Base-by-base conservation (phyloP, 768 basidiomycete genomes). In the Harrya chromipes region DNA sequence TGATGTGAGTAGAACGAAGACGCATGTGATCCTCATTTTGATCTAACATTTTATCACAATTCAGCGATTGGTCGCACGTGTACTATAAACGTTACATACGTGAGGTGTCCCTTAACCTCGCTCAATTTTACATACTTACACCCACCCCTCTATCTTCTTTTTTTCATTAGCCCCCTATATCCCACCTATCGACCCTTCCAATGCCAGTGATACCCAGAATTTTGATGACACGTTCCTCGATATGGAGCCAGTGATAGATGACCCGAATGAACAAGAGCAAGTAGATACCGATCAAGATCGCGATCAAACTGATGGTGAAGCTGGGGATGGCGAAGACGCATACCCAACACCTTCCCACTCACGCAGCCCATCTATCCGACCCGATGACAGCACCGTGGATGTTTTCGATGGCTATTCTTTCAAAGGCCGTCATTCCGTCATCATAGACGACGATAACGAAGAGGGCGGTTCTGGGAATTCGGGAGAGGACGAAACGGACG, bases 181-280 rank as follows among this genome's bases (percentile, higher is more conserved):
- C 63, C 92, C 91, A 14, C 87, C 87, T 26, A 90, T 93, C 64
- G 90, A 94, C 66, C 87, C 90, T 19, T 81, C 82, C 37, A 91
- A 95, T 70, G 94, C 94, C 53, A 84, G 85, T 60, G 97, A 99
- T 79, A 94, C 91, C 57, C 90, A 91, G 68, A 97, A 98, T 71
- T 99, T 98, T 68, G 95, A 98, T 68, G 90, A 94, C 54, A 85
- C 90, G 35, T 98, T 97, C 82, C 79, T 98, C 51, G 90, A 90
- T 64, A 95, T 98, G 90, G 86, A 88, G 56, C 91, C 94, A 20
- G 85, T 90, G 41, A 82, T 98, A 53, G 89, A 94, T 55, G 87
- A 88, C 44, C 78, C 76, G 52, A 77, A 80, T 59, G 85, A 84
- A 38, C 75, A 76, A 54, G 74, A 79, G 41, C 76, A 78, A 54